These are phyloP conservation scores for Solanum hybrid DNA, from an alignment of 305 asterid genomes.

Conservation along the genomic window DNA sequence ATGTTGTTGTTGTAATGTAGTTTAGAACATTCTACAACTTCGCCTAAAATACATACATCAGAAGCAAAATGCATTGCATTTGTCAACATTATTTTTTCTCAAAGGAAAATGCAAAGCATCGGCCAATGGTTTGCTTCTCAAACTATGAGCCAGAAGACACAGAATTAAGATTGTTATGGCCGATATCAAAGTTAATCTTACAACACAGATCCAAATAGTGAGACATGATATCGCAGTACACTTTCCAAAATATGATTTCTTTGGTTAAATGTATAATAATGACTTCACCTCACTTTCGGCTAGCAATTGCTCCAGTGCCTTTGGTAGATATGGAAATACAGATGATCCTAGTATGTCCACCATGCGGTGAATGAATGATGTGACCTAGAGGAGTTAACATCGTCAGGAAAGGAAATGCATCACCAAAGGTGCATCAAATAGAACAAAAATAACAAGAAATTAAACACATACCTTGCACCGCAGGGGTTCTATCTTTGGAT, in stretches of 20 bases:
- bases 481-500: slow-evolving; percentile 65
- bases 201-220: neutral
- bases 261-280: neutral
- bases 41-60: neutral
- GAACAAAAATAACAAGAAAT: neutral
- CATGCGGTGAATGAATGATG: slow-evolving; percentile 95
- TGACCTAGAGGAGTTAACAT: slow-evolving; percentile 45
- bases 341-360: slow-evolving; percentile 85
- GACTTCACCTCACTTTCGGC: slow-evolving; percentile 73
- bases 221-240: neutral
- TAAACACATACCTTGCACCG: slow-evolving; percentile 64
- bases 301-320: slow-evolving; percentile 83
- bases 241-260: neutral
- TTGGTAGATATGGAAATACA: slow-evolving; percentile 87
- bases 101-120: neutral
- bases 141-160: neutral
- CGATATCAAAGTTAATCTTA: neutral
- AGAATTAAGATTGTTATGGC: neutral
- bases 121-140: neutral
- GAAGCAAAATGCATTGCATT: neutral
- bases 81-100: neutral
- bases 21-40: neutral
- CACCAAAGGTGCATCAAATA: neutral
- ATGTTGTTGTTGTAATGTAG: neutral
- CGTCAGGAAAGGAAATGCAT: slow-evolving; percentile 1